A percentile compares a stretch with the other conserved stretches of the same genome.
These are phyloP conservation scores for Lecanicillium sp. DNA, from an alignment of 2,329 filamentous ascomycete genomes.

Conservation along the genomic window DNA sequence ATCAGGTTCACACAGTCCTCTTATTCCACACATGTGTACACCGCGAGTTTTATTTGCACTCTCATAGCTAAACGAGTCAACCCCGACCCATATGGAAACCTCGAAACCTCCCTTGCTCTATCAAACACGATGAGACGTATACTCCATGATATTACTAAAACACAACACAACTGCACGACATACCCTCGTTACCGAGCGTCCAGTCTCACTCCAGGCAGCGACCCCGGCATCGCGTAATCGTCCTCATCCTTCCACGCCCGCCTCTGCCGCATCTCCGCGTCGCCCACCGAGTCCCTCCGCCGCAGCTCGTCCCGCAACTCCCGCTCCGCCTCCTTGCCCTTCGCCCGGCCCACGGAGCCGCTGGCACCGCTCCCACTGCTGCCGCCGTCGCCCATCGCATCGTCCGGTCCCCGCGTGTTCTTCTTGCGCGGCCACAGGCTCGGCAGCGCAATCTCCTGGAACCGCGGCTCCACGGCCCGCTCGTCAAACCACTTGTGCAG, in stretches of 20 bases:
- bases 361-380: no score
- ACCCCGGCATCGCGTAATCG: conserved; percentile 41
- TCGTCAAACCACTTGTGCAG: conserved; percentile 87
- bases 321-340: conserved; percentile 46
- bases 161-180: no score
- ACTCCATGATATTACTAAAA: no score
- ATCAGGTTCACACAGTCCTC: no score
- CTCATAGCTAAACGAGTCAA: no score
- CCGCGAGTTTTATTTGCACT: no score
- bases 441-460: conserved; percentile 79
- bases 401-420: conserved; percentile 70
- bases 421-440: conserved; percentile 79
- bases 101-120: background rate
- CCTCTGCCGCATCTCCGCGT: conserved; percentile 34
- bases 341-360: conserved; percentile 45
- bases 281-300: conserved; percentile 41
- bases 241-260: conserved; percentile 32
- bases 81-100: background rate
- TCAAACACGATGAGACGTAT: background rate
- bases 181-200: conserved; percentile 19
- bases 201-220: conserved; percentile 35
- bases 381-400: conserved; percentile 41
- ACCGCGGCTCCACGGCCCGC: conserved; percentile 75
- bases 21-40: no score
- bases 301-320: conserved; percentile 47